Evolutionary conservation across 371 early-diverging fungal species (phyloP).

Genomic region (Lichtheimia corymbifera): DNA sequence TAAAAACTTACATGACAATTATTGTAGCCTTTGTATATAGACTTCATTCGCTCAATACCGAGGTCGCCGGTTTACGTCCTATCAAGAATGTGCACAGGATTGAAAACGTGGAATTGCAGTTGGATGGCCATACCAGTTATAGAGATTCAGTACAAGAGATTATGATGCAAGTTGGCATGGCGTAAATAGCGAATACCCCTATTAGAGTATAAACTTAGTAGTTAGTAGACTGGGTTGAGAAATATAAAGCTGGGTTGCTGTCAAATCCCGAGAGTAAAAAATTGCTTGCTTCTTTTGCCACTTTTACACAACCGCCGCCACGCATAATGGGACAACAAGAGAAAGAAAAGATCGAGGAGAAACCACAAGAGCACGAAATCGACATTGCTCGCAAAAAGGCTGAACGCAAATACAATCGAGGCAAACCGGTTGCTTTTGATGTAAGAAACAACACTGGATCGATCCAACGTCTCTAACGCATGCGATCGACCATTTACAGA

Average conservation of each 20-base stretch:
- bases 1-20: background rate
- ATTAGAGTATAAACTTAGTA: too few species aligned
- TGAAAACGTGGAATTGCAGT: slow-evolving; percentile 79
- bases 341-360: background rate
- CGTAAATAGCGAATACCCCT: too few species aligned
- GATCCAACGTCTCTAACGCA: background rate
- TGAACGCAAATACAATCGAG: slow-evolving; percentile 16
- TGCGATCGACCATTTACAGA: slow-evolving; percentile 29
- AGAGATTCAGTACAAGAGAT: slow-evolving; percentile 31
- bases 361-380: background rate
- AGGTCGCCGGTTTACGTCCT: slow-evolving; percentile 84
- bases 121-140: slow-evolving; percentile 90
- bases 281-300: too few species aligned
- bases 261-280: too few species aligned
- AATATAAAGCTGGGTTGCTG: too few species aligned
- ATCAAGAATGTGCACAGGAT: slow-evolving; percentile 57
- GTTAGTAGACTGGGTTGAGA: too few species aligned
- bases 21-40: slow-evolving; percentile 69
- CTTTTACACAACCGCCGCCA: background rate
- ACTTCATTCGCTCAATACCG: slow-evolving; percentile 60
- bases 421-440: slow-evolving; percentile 14
- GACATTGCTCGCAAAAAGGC: background rate
- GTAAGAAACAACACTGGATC: slow-evolving; percentile 5
- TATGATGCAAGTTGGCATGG: background rate
- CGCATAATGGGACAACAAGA: slow-evolving; percentile 4